These are phyloP conservation scores for Aspergillus biplanus DNA, from an alignment of 495 filamentous ascomycete genomes.

Conservation along the genomic window DNA sequence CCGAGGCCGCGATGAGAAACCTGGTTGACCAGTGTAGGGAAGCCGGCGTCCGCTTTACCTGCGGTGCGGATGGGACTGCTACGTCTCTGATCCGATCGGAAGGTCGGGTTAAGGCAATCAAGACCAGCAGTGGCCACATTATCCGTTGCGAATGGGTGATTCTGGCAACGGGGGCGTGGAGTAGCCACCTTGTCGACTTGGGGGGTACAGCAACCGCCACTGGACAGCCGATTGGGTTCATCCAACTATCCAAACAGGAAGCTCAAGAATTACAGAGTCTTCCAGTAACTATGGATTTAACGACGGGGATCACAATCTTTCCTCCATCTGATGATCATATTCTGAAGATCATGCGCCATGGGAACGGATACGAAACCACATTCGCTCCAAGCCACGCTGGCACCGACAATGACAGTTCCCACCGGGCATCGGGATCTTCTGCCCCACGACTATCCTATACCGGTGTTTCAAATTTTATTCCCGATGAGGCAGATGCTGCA, in stretches of 20 bases:
- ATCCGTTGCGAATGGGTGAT: neutral
- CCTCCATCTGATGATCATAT: neutral
- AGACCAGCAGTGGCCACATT: neutral
- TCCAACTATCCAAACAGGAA: neutral
- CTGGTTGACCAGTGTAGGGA: neutral
- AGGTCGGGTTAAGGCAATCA: neutral
- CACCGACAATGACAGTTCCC: no score
- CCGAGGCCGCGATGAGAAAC: neutral
- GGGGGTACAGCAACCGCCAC: neutral
- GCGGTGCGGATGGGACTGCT: neutral
- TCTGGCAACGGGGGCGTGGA: constrained; percentile 83
- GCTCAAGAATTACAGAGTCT: neutral
- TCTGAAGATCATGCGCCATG: constrained; percentile 1
- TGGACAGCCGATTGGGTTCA: neutral
- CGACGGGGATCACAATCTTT: neutral
- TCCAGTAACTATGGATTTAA: neutral
- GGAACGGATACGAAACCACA: constrained; percentile 6
- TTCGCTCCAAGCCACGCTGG: no score
- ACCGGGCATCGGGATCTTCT: no score
- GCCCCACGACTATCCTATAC: no score
- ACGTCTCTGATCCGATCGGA: neutral
- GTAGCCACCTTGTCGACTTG: constrained; percentile 62
- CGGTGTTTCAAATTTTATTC: no score
- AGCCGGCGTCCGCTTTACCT: neutral
- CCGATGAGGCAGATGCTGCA: constrained; percentile 17